Evolutionary conservation across 768 basidiomycete species (phyloP).

Genomic region (Russula earlei): DNA sequence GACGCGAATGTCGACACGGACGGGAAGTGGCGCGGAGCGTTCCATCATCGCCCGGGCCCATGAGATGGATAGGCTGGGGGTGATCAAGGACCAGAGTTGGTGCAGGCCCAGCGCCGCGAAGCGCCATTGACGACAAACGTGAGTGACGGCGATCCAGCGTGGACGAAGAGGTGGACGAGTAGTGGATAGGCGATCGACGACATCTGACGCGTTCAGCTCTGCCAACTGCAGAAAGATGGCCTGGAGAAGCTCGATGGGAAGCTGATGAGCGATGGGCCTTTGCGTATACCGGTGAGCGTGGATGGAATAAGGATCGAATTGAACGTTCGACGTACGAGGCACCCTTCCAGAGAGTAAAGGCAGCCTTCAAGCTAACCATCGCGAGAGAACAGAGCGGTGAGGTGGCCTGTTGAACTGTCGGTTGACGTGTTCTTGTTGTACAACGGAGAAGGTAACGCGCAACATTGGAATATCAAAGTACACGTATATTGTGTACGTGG

Average conservation of each 20-base stretch:
- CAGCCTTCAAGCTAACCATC: neutral
- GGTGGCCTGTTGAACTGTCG: neutral
- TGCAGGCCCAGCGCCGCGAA: conserved; percentile 11
- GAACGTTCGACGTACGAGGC: neutral
- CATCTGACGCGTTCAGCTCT: neutral
- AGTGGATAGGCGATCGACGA: too few species aligned
- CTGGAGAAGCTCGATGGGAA: conserved; percentile 11
- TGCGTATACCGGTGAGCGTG: neutral
- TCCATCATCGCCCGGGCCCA: conserved; percentile 16
- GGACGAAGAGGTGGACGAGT: neutral
- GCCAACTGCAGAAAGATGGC: neutral
- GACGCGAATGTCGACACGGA: conserved; percentile 7
- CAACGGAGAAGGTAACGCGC: neutral
- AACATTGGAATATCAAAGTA: too few species aligned
- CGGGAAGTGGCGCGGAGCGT: conserved; percentile 9
- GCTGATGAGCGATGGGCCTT: neutral
- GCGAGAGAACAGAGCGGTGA: neutral
- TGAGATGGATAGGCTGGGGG: conserved; percentile 2
- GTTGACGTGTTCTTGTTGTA: conserved; percentile 6
- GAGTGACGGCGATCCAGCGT: conserved; percentile 5
- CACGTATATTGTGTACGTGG: too few species aligned
- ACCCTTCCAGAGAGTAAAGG: neutral
- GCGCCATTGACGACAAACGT: conserved; percentile 14
- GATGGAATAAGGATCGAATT: neutral
- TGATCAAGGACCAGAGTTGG: conserved; percentile 13